A percentile compares a stretch with the other conserved stretches of the same genome.
Conservation (phyloP, 768 basidiomycete species). For the Atractiella rhizophila region DNA sequence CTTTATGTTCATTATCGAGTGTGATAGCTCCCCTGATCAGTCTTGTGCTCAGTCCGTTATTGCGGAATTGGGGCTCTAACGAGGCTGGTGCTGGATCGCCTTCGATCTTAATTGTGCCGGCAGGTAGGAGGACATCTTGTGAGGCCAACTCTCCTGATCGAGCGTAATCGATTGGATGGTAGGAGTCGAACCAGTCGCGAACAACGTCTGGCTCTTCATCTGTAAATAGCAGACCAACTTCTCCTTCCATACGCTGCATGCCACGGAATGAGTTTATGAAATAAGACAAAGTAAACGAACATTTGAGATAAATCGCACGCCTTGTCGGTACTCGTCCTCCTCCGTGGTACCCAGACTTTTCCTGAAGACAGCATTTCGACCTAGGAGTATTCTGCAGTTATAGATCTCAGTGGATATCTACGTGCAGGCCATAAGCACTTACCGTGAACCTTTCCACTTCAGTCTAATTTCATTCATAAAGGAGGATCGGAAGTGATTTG, state of each 20-base stretch:
- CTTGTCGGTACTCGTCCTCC: constrained; percentile 60
- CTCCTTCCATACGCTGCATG: constrained; percentile 67
- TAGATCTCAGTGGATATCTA: constrained; percentile 34
- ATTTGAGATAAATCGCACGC: constrained; percentile 51
- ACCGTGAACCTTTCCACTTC: constrained; percentile 65
- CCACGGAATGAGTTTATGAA: background rate
- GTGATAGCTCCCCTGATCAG: constrained; percentile 74
- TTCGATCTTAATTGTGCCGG: constrained; percentile 51
- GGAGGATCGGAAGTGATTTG: constrained; percentile 84
- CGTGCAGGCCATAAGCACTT: constrained; percentile 28
- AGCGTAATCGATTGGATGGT: constrained; percentile 70
- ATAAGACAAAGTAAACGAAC: constrained; percentile 24
- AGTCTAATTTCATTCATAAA: constrained; percentile 79
- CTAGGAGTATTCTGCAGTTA: constrained; percentile 14
- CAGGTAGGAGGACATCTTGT: constrained; percentile 47
- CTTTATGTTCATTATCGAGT: constrained; percentile 38
- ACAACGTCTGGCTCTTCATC: constrained; percentile 73
- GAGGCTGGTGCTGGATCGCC: constrained; percentile 85
- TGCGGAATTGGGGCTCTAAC: constrained; percentile 85
- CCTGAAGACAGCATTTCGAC: constrained; percentile 47
- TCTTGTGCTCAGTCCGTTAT: constrained; percentile 60
- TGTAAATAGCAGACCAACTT: constrained; percentile 80
- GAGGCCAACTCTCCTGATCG: constrained; percentile 59
- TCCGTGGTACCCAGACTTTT: constrained; percentile 71
- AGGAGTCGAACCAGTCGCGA: constrained; percentile 77